Conservation (phyloP, 192 early-diverging fungal genomes). For the Mortierella alpina region DNA sequence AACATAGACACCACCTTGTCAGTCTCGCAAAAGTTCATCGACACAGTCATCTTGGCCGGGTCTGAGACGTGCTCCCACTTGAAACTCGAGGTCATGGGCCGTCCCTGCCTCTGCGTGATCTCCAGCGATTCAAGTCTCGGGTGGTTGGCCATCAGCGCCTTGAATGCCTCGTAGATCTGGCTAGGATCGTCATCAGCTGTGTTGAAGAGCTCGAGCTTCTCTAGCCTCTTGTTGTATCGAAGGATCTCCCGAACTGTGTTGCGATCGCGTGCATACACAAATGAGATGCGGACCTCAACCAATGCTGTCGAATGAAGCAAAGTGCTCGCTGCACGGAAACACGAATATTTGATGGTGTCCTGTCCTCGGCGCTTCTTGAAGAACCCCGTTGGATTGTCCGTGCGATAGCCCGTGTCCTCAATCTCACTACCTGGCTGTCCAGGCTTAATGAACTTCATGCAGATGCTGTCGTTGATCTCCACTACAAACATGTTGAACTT, state of each 20-base stretch:
- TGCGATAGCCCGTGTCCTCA: conserved; percentile 17
- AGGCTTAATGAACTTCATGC: conserved; percentile 13
- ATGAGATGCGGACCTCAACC: background rate
- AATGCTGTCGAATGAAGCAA: conserved; percentile 10
- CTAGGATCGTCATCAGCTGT: conserved; percentile 22
- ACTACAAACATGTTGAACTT: conserved; percentile 14
- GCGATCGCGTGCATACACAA: conserved; percentile 13
- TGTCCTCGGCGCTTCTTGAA: conserved; percentile 17
- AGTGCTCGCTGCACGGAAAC: background rate
- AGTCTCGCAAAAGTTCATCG: background rate
- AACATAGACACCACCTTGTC: conserved; percentile 6
- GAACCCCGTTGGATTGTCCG: background rate
- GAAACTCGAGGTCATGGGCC: background rate
- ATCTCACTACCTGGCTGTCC: conserved; percentile 17
- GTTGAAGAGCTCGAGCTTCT: conserved; percentile 20
- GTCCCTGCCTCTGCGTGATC: background rate
- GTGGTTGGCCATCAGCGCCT: background rate
- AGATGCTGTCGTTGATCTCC: conserved; percentile 13
- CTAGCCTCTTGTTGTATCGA: conserved; percentile 14
- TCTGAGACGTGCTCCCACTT: background rate
- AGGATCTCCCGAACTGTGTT: conserved; percentile 20
- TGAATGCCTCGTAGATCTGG: conserved; percentile 25
- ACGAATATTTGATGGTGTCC: conserved; percentile 17
- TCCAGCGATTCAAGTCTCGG: background rate
- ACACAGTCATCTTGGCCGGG: background rate